Evolutionary conservation across 495 filamentous ascomycete genomes (phyloP).

Genomic region (Neurospora sp.): DNA sequence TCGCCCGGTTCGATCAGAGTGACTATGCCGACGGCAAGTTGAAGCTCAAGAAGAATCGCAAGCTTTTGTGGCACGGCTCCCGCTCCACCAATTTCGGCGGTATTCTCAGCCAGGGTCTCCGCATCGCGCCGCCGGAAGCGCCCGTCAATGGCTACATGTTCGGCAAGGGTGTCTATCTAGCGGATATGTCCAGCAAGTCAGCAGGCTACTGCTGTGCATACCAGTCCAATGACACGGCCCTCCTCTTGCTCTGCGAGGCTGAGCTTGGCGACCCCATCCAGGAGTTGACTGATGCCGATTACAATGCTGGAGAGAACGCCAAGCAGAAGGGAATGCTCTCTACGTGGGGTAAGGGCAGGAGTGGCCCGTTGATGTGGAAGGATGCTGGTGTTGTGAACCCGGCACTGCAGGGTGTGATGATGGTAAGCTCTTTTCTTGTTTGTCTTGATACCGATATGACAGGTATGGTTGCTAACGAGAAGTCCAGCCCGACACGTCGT

Average conservation of each 20-base stretch:
- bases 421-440: slow-evolving; percentile 31
- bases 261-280: slow-evolving; percentile 66
- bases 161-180: slow-evolving; percentile 84
- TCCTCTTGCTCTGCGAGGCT: slow-evolving; percentile 67
- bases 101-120: slow-evolving; percentile 63
- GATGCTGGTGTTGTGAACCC: slow-evolving; percentile 58
- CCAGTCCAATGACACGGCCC: slow-evolving; percentile 36
- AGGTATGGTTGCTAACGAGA: not conserved
- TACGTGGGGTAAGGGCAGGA: slow-evolving; percentile 54
- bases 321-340: slow-evolving; percentile 48
- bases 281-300: slow-evolving; percentile 40
- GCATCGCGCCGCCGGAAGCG: slow-evolving; percentile 78
- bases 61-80: slow-evolving; percentile 78
- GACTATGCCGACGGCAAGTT: slow-evolving; percentile 19
- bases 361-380: slow-evolving; percentile 59
- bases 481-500: slow-evolving; percentile 35
- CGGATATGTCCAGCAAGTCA: slow-evolving; percentile 66
- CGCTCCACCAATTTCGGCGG: slow-evolving; percentile 55
- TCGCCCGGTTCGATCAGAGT: slow-evolving; percentile 53
- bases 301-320: slow-evolving; percentile 51
- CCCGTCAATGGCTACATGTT: slow-evolving; percentile 71
- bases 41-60: slow-evolving; percentile 39
- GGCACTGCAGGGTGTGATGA: slow-evolving; percentile 51
- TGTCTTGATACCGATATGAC: not conserved
- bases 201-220: slow-evolving; percentile 60